Evolutionary conservation across 345 rosid species (phyloP).

Genomic region (Turritis glabra): DNA sequence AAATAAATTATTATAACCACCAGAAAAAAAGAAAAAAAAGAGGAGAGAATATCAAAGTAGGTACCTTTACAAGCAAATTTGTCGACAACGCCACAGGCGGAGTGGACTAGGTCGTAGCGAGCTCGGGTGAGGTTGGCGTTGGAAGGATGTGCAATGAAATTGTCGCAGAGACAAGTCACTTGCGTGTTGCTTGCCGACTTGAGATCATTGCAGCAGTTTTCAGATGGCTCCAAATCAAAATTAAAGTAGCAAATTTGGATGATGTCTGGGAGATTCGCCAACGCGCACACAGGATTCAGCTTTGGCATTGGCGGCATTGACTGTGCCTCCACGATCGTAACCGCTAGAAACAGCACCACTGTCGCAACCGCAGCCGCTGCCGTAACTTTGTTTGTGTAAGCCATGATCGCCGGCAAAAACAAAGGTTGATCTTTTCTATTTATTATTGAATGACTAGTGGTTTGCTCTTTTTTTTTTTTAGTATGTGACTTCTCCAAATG

Average conservation of each 20-base stretch:
- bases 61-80: conserved; percentile 31
- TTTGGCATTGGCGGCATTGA: conserved; percentile 27
- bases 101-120: background rate
- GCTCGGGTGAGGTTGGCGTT: background rate
- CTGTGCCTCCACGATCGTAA: conserved; percentile 12
- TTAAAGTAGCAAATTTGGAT: background rate
- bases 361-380: conserved; percentile 11
- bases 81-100: background rate
- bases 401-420: conserved; percentile 23
- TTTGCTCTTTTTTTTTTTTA: background rate
- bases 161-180: conserved; percentile 32
- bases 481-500: conserved; percentile 10
- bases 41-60: background rate
- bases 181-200: background rate
- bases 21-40: too few relatives aligned
- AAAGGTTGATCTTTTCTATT: background rate
- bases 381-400: conserved; percentile 12
- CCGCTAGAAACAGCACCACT: conserved; percentile 9
- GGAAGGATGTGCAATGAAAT: background rate
- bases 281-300: conserved; percentile 2
- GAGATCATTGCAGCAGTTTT: conserved; percentile 22
- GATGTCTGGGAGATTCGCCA: background rate
- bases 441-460: background rate
- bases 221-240: background rate
- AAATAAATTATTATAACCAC: background rate